phyloP scores from a whole-genome alignment of 2,329 filamentous ascomycete genomes.

The Pseudovirgaria hyperparasitica region DNA sequence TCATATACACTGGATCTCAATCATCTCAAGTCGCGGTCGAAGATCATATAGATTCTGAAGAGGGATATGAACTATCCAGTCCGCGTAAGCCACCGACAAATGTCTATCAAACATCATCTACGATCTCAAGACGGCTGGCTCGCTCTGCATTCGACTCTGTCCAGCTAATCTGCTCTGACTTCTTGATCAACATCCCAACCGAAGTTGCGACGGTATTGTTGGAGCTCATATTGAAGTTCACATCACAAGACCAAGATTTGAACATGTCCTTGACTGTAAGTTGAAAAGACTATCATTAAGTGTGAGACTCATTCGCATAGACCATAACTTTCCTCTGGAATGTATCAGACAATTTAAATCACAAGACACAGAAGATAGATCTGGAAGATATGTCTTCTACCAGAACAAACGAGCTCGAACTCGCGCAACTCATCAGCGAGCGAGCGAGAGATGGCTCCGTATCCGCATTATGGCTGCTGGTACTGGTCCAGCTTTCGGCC shows the following conservation, averaged over 20 bases:
- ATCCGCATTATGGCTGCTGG: slow-evolving; percentile 65
- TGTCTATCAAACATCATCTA: slow-evolving; percentile 8
- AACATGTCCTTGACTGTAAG: slow-evolving; percentile 85
- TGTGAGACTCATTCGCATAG: slow-evolving; percentile 25
- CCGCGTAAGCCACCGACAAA: no score
- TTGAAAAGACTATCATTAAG: slow-evolving; percentile 3
- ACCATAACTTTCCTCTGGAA: slow-evolving; percentile 96
- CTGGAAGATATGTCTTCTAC: slow-evolving; percentile 15
- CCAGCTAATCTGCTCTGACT: slow-evolving; percentile 91
- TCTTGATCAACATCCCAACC: slow-evolving; percentile 59
- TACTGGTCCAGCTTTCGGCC: slow-evolving; percentile 57
- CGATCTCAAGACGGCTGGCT: slow-evolving; percentile 59
- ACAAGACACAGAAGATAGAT: slow-evolving; percentile 28
- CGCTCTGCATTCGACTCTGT: slow-evolving; percentile 79
- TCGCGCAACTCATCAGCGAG: slow-evolving; percentile 46
- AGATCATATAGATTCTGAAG: slow-evolving; percentile 16
- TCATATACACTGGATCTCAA: slow-evolving; percentile 25
- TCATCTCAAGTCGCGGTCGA: background rate
- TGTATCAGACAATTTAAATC: slow-evolving; percentile 70
- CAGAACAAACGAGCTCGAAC: slow-evolving; percentile 32
- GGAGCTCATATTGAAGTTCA: slow-evolving; percentile 80
- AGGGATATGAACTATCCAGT: no score
- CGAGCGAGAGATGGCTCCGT: slow-evolving; percentile 48
- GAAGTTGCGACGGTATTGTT: slow-evolving; percentile 66
- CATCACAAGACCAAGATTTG: slow-evolving; percentile 77